Percentiles rank a stretch among this genome's conserved stretches.
phyloP scores from a whole-genome alignment of 1,284 basidiomycete species.

The Pseudozyma thailandica region DNA sequence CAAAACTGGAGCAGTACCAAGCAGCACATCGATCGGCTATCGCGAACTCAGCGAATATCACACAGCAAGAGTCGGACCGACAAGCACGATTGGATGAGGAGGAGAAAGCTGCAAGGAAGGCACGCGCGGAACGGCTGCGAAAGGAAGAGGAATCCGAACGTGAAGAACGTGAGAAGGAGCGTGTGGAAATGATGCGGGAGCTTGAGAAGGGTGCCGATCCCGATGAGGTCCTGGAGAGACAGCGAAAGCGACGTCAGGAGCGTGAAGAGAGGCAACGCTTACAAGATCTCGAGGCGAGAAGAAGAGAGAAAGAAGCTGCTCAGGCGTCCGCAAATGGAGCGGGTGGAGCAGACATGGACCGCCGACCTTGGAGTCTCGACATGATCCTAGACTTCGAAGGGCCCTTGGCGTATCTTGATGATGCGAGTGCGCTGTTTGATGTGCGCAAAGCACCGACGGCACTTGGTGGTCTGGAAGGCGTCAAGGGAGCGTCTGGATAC shows the following conservation, averaged over 20 bases:
- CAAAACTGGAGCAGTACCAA: slow-evolving; percentile 81
- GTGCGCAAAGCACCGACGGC: slow-evolving; percentile 49
- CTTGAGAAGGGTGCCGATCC: slow-evolving; percentile 58
- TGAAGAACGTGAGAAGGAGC: slow-evolving; percentile 49
- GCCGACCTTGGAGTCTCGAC: slow-evolving; percentile 45
- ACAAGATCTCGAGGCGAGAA: slow-evolving; percentile 25
- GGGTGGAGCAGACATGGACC: slow-evolving; percentile 18
- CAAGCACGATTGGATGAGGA: slow-evolving; percentile 54
- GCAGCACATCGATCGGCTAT: slow-evolving; percentile 66
- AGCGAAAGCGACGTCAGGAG: slow-evolving; percentile 48
- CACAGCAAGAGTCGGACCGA: slow-evolving; percentile 55
- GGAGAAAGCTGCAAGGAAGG: slow-evolving; percentile 47
- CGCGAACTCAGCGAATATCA: slow-evolving; percentile 45
- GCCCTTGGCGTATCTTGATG: slow-evolving; percentile 57
- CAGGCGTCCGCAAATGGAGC: slow-evolving; percentile 15
- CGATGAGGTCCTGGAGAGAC: slow-evolving; percentile 49
- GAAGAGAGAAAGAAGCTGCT: slow-evolving; percentile 40
- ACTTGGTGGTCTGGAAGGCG: slow-evolving; percentile 48
- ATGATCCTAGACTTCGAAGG: slow-evolving; percentile 61
- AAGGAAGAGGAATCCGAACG: slow-evolving; percentile 57
- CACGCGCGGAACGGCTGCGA: slow-evolving; percentile 51
- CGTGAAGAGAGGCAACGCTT: slow-evolving; percentile 37
- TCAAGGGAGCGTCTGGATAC: slow-evolving; percentile 46
- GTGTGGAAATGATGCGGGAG: slow-evolving; percentile 57
- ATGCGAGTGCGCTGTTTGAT: slow-evolving; percentile 45